Conservation (phyloP, 257 asterid genomes). For the Echites panduratus region DNA sequence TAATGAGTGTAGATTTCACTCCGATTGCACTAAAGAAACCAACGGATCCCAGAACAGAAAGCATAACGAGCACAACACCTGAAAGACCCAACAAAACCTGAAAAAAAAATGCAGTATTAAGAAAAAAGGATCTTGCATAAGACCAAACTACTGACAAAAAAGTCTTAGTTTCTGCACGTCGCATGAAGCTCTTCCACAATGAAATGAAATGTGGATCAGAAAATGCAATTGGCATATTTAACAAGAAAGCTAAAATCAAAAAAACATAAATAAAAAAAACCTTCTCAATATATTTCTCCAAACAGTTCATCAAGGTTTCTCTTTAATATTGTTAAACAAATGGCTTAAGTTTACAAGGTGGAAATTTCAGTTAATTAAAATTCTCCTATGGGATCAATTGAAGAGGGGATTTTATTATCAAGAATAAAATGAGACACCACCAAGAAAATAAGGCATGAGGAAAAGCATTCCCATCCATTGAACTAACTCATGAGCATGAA, state of each 20-base stretch:
- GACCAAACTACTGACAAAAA: background rate
- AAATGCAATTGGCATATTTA: background rate
- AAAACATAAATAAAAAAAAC: background rate
- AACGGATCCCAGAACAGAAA: slow-evolving; percentile 96
- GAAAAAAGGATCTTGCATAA: slow-evolving; percentile 1
- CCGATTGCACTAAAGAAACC: slow-evolving; percentile 97
- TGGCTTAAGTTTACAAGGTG: background rate
- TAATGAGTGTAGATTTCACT: slow-evolving; percentile 90
- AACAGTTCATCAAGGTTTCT: background rate
- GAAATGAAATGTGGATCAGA: background rate
- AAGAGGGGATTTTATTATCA: background rate
- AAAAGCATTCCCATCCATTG: background rate
- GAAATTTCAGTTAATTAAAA: background rate
- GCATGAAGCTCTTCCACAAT: no score
- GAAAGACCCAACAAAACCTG: slow-evolving; percentile 95
- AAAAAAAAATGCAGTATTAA: slow-evolving; percentile 10
- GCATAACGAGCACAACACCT: slow-evolving; percentile 93
- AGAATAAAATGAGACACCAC: background rate
- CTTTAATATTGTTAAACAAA: background rate
- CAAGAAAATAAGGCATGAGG: background rate
- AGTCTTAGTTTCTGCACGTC: background rate
- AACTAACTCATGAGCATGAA: background rate
- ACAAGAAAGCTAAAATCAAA: background rate
- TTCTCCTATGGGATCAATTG: background rate
- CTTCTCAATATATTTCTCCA: background rate